These are phyloP conservation scores for Durotheca rogersii DNA, from an alignment of 495 filamentous ascomycete species.

Conservation along the genomic window DNA sequence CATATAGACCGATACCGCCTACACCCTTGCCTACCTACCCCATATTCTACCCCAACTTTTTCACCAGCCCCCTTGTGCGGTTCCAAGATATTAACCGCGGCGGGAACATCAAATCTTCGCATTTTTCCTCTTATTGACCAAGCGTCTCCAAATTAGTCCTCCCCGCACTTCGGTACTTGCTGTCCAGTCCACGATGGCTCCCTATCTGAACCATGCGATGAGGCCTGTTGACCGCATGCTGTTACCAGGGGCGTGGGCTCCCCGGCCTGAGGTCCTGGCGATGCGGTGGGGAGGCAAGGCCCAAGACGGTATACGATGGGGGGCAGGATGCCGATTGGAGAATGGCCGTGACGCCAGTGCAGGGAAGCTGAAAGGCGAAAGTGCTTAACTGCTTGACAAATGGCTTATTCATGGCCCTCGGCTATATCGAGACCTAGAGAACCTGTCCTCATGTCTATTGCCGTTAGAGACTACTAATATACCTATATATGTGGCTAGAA, in stretches of 20 bases:
- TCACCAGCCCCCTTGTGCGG: conserved; percentile 9
- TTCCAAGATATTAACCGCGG: conserved; percentile 6
- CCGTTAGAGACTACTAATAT: too few species aligned
- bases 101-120: conserved; percentile 14
- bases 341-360: too few species aligned
- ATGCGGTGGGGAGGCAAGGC: neutral
- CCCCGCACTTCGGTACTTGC: conserved; percentile 37
- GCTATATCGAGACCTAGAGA: too few species aligned
- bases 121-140: conserved; percentile 24
- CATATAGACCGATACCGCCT: too few species aligned
- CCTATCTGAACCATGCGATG: conserved; percentile 7
- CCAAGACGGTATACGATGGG: neutral
- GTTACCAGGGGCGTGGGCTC: too few species aligned
- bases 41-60: conserved; percentile 25
- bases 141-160: conserved; percentile 16
- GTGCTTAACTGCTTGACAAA: too few species aligned
- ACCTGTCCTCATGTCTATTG: too few species aligned
- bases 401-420: too few species aligned
- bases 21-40: neutral
- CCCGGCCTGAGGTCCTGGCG: neutral
- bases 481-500: too few species aligned
- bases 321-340: conserved; percentile 4
- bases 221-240: neutral
- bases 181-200: conserved; percentile 2
- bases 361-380: too few species aligned